Evolutionary conservation across 768 basidiomycete genomes (phyloP).

Genomic region (Austroboletus eburneus): DNA sequence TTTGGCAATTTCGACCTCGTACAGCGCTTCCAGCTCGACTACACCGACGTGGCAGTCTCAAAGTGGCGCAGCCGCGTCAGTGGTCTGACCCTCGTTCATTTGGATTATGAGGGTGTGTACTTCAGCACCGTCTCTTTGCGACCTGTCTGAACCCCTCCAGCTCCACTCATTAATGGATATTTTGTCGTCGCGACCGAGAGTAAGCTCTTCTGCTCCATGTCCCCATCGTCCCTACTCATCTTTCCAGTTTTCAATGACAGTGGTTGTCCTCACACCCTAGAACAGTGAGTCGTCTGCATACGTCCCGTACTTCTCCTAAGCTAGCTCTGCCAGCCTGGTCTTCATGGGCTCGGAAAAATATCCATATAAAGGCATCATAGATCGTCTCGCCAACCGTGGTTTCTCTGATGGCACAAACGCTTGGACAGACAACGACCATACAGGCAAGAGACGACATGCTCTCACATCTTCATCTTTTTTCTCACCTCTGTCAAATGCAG

Average conservation of each 20-base stretch:
- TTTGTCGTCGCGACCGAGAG: slow-evolving; percentile 91
- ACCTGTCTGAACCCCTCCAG: slow-evolving; percentile 36
- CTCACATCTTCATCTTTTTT: background rate
- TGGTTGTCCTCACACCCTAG: slow-evolving; percentile 93
- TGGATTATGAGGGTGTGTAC: slow-evolving; percentile 80
- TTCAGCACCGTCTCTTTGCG: slow-evolving; percentile 1
- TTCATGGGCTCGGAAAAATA: slow-evolving; percentile 97
- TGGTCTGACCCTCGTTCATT: slow-evolving; percentile 85
- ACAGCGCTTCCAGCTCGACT: slow-evolving; percentile 70
- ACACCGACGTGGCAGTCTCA: slow-evolving; percentile 72
- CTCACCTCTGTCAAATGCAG: slow-evolving; percentile 25
- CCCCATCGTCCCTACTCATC: slow-evolving; percentile 1
- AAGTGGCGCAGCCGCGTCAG: slow-evolving; percentile 88
- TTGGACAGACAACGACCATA: slow-evolving; percentile 96
- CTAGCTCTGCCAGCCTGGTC: slow-evolving; percentile 51
- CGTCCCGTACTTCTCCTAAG: slow-evolving; percentile 1
- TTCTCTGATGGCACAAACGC: slow-evolving; percentile 92
- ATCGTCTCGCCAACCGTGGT: slow-evolving; percentile 90
- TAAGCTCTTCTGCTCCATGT: slow-evolving; percentile 30
- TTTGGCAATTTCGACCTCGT: slow-evolving; percentile 84
- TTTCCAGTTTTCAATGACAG: slow-evolving; percentile 83
- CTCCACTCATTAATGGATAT: slow-evolving; percentile 87
- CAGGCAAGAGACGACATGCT: slow-evolving; percentile 32
- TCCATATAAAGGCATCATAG: slow-evolving; percentile 94
- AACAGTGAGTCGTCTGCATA: slow-evolving; percentile 61